Base-by-base conservation (phyloP, 768 basidiomycete species). In the Pisolithus sp. region DNA sequence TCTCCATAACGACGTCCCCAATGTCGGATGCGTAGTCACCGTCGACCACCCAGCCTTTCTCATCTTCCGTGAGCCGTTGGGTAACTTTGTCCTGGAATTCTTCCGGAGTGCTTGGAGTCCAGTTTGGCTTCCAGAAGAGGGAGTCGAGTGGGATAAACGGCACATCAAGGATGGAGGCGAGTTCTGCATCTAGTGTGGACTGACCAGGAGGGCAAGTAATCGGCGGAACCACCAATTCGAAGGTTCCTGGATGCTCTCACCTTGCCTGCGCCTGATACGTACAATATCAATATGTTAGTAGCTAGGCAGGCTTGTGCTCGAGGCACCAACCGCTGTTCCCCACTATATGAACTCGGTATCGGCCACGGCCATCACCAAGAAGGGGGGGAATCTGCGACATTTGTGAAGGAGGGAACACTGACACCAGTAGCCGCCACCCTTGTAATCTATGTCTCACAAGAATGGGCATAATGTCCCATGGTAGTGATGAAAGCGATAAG, bases 1-100 rank as follows among this genome's bases (percentile, higher is more conserved):
- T 58, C 2, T 71, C 63, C 0, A 60, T 54, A 7, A 75, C 66
- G n/a, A 76, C 52, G 9, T 51, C 51, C 0, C 66, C 71, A 2
- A 67, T 57, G 6, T 5, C 13, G 0, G 20, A 47, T 0, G n/a
- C 21, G 57, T 75, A 80, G 41, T 72, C 68, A 3, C 79, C 80
- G 41, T 82, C 78, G 5, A 76, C 65, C 12, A 81, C 69, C 79
- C 79, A 81, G 3, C 77, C 77, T 17, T 64, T 39, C 46, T 54
- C 39, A 75, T 60, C 15, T 64, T 69, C 8, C 48, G 59, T 41
- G 51, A 57, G 36, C 72, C 71, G 46, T 9, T 17, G 12, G 13
- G 34, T 28, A 34, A 61, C 40, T 36, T 48, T 54, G 12, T 36
- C 53, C 10, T 28, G 31, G 46, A 59, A 62, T 20, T 65, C 65